Base-by-base conservation (phyloP, 1,284 basidiomycete genomes). In the Boletus albobrunnescens region DNA sequence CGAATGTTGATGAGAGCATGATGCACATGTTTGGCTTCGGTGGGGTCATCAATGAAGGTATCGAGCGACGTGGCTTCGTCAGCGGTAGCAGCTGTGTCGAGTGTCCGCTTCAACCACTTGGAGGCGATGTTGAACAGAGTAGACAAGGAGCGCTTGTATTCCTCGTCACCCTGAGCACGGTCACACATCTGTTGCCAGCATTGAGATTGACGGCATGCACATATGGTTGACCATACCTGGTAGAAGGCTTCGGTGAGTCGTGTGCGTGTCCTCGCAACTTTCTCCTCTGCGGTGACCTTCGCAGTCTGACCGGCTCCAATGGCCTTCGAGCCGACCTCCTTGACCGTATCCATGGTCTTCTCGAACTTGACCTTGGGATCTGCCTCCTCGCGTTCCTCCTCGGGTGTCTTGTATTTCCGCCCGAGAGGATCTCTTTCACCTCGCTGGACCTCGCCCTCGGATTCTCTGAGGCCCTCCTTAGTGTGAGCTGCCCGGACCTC, bases 321-420 rank as follows among this genome's bases (percentile, higher is more conserved):
- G 7, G 70, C 72, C 28, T 69, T 68, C 0, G 74, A 76, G 8
- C 84, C 84, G 0, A 67, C 70, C 6, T 68, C 71, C 58, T 82
- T 85, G 13, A 77, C 69, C 0, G 72, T 73, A 30, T 84, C 84
- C 78, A 86, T 82, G 1, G 78, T 72, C 53, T 76, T 75, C 63
- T 84, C 79, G 56, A 82, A 87, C 35, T 73, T 70, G 10, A 71
- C 72, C 56, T 75, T 74, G 6, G 59, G 52, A 26, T 74, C 70
- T 0, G 60, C 55, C 1, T 70, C 54, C 36, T 74, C 35, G 3
- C 47, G 41, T 16, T 47, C 67, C 50, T 78, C 73, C 47, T 74
- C 67, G 1, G 75, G 55, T 0, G 72, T 64, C 55, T 75, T 63
- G 59, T 72, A 72, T 55, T 76, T 76, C 32, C 77, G 67, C 0